Conservation (phyloP, 2,329 filamentous ascomycete species). For the Pseudogymnoascus sp. region DNA sequence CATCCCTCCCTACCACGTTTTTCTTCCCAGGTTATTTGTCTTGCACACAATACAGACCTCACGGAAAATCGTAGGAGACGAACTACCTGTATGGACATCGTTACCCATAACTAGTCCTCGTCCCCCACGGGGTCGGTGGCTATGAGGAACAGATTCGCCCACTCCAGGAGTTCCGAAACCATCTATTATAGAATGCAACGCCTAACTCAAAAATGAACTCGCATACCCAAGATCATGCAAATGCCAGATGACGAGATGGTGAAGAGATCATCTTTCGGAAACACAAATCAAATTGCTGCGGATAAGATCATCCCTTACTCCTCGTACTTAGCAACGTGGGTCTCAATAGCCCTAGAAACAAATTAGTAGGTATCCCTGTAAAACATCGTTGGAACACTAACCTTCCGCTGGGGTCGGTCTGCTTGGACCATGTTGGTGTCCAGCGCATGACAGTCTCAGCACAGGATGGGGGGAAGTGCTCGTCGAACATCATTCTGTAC, state of each 20-base stretch:
- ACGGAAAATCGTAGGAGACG: background rate
- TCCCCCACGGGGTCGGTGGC: background rate
- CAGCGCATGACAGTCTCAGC: constrained; percentile 91
- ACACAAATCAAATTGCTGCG: constrained; percentile 17
- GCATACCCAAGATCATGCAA: background rate
- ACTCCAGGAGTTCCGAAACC: background rate
- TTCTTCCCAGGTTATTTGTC: background rate
- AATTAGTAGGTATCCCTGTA: constrained; percentile 9
- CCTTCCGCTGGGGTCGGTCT: constrained; percentile 82
- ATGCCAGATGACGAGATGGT: background rate
- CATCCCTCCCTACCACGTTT: constrained; percentile 1
- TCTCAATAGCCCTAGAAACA: constrained; percentile 58
- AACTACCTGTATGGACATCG: background rate
- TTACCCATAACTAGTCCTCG: background rate
- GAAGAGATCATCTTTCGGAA: background rate
- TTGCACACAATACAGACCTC: constrained; percentile 5
- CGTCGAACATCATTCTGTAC: constrained; percentile 98
- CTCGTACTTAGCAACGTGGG: constrained; percentile 67
- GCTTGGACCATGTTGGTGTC: constrained; percentile 95
- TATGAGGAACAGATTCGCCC: background rate
- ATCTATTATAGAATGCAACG: constrained; percentile 7
- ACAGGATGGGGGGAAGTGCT: constrained; percentile 90
- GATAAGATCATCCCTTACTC: constrained; percentile 23
- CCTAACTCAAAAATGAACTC: background rate
- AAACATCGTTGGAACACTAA: constrained; percentile 13